phyloP scores from a whole-genome alignment of 805 yeast genomes.

The Spathaspora hagerdaliae region DNA sequence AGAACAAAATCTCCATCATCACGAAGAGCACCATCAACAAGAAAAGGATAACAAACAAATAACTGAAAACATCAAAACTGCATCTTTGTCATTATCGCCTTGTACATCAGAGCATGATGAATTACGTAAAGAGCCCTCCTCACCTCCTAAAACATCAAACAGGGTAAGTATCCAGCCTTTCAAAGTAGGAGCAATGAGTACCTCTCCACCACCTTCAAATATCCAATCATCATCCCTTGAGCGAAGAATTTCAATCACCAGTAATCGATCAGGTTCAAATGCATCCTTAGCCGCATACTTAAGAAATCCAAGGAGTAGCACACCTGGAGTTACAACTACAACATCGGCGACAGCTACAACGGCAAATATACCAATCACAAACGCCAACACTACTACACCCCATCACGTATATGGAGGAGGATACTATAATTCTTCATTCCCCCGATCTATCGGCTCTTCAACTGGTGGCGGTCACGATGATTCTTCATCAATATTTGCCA shows the following conservation, averaged over 20 bases:
- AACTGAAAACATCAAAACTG: background rate
- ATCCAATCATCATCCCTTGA: conserved; percentile 25
- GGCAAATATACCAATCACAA: conserved; percentile 21
- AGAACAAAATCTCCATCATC: conserved; percentile 1
- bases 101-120: conserved; percentile 11
- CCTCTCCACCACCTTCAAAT: conserved; percentile 32
- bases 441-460: conserved; percentile 36
- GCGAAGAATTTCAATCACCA: conserved; percentile 39
- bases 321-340: conserved; percentile 31
- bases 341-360: conserved; percentile 12
- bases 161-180: conserved; percentile 47
- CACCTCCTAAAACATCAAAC: conserved; percentile 11
- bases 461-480: conserved; percentile 32
- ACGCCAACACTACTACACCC: conserved; percentile 4
- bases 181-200: conserved; percentile 56
- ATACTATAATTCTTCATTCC: conserved; percentile 16
- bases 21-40: background rate
- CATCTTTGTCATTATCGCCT: conserved; percentile 24
- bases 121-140: conserved; percentile 2
- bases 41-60: background rate
- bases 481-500: conserved; percentile 9
- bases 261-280: conserved; percentile 46
- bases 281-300: conserved; percentile 52
- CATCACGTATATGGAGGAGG: conserved; percentile 2
- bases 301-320: conserved; percentile 46